Conservation (phyloP, 768 basidiomycete genomes). For the Termitomyces sp. region DNA sequence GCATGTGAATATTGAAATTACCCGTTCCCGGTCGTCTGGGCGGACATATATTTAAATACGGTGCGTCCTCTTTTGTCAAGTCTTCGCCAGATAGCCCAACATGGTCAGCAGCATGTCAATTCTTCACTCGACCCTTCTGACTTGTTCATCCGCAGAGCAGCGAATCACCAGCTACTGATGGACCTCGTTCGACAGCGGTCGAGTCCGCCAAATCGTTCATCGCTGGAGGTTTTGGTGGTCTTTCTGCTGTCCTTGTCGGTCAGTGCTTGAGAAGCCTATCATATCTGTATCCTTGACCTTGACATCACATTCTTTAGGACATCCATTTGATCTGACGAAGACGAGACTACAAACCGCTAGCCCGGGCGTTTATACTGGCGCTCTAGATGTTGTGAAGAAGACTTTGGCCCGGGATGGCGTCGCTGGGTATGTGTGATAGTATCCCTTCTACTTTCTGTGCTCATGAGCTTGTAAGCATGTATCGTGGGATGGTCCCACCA, state of each 20-base stretch:
- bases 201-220: constrained; percentile 79
- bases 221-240: constrained; percentile 90
- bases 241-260: constrained; percentile 87
- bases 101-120: constrained; percentile 10
- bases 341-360: constrained; percentile 92
- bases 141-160: constrained; percentile 21
- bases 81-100: constrained; percentile 1
- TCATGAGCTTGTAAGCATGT: constrained; percentile 46
- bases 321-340: constrained; percentile 97
- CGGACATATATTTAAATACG: not conserved
- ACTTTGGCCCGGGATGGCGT: constrained; percentile 88
- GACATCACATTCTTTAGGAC: constrained; percentile 45
- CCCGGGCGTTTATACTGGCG: constrained; percentile 85
- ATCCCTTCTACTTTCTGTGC: not conserved
- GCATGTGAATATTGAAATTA: constrained; percentile 1
- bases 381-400: constrained; percentile 90
- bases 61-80: not conserved
- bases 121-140: not conserved
- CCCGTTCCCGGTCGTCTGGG: not conserved
- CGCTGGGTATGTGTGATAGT: constrained; percentile 54
- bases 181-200: constrained; percentile 33
- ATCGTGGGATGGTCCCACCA: constrained; percentile 92
- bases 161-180: constrained; percentile 31
- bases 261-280: constrained; percentile 23
- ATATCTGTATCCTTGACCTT: not conserved